Base-by-base conservation (phyloP, 78 protist species). In the Thecamonas trahens region DNA sequence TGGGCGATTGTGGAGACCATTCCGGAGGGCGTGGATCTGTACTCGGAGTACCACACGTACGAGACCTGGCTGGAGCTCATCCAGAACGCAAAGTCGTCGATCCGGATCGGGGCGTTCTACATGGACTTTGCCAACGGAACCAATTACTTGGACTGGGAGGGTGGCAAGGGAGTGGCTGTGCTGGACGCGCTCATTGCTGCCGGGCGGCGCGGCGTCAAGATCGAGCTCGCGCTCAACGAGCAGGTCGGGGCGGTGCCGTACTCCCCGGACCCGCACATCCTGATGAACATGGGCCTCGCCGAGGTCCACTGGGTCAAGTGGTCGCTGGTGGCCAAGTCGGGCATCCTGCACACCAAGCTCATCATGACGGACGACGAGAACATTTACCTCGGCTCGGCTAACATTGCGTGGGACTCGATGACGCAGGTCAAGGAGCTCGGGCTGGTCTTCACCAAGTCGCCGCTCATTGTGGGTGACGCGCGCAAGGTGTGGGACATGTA, bases 361-460 rank as follows among this genome's bases (percentile, higher is more conserved):
- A 53, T 53, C 28, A n/a, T 53, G 13, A 34, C 59, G 4, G 59
- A 53, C 59, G 59, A 28, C 35, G 17, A 8, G 13, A 34, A 22
- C n/a, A 26, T 53, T 28, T 53, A 53, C 32, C 1, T 53, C 18
- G 59, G 59, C 4, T 26, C 35, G 8, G 59, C 59, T 4, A 53
- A 53, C 18, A 6, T 53, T 3, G 59, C 22, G 15, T 53, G 59
- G 59, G 35, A 34, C 28, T 53, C 59, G 37, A 4, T 53, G 32
- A 53, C 35, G 24, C 24, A 53, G 59, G 59, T 53, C 34, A 53
- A 53, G 59, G 59, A 53, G 59, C 59, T 53, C 34, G 59, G 59
- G 13, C 15, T n/a, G 8, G 59, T 53, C 9, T 28, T 53, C 13
- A 11, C 1, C 34, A 20, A 20, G 28, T 53, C 35, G 8, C 11